Evolutionary conservation across 2,329 filamentous ascomycete genomes (phyloP).

Genomic region (Chrysosporium keratinophilum): DNA sequence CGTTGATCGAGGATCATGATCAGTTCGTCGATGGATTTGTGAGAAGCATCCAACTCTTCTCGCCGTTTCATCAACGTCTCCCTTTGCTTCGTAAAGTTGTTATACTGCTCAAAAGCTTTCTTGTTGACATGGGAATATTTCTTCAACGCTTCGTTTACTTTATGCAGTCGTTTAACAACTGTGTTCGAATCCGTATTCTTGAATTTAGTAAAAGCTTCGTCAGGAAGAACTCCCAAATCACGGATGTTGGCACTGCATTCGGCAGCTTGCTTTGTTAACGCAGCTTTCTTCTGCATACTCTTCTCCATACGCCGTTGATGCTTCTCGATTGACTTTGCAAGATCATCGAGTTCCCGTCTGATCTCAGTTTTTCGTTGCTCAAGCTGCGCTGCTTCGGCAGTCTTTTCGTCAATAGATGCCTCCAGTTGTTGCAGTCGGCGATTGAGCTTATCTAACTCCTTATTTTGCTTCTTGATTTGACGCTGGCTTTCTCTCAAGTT

Average conservation of each 20-base stretch:
- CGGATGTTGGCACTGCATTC: conserved; percentile 84
- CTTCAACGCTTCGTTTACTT: conserved; percentile 84
- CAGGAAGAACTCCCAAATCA: conserved; percentile 82
- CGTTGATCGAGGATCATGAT: conserved; percentile 86
- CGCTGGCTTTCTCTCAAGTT: conserved; percentile 67
- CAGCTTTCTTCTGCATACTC: conserved; percentile 76
- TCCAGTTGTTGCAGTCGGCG: conserved; percentile 65
- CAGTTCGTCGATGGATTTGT: conserved; percentile 79
- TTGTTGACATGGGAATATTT: conserved; percentile 99
- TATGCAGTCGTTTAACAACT: conserved; percentile 66
- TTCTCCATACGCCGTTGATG: conserved; percentile 87
- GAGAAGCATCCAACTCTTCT: conserved; percentile 75
- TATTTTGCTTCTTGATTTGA: conserved; percentile 68
- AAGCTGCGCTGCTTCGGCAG: conserved; percentile 46
- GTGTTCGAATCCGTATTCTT: conserved; percentile 68
- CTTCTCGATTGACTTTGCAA: conserved; percentile 67
- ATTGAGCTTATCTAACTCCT: conserved; percentile 56
- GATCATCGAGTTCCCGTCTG: conserved; percentile 62
- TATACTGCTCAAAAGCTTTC: conserved; percentile 98
- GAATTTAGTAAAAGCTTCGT: conserved; percentile 89
- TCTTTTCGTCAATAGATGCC: conserved; percentile 53
- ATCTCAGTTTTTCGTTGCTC: conserved; percentile 52
- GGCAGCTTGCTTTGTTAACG: conserved; percentile 62
- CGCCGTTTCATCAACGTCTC: conserved; percentile 76
- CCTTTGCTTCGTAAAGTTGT: conserved; percentile 87